Conservation (phyloP, 2,329 filamentous ascomycete species). For the Ploettnerulaceae sp. region DNA sequence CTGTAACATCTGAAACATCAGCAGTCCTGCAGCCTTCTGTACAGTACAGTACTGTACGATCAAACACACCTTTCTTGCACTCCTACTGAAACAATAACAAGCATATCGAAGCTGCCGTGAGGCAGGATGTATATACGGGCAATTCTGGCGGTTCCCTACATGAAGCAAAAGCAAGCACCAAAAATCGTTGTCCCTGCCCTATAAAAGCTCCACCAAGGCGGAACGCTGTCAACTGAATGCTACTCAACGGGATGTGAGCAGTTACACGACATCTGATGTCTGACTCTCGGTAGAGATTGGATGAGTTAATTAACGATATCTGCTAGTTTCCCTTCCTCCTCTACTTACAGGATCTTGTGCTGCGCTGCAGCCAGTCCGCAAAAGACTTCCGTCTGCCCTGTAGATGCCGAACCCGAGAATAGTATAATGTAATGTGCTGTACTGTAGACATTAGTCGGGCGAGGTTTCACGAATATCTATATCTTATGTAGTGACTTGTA, state of each 20-base stretch:
- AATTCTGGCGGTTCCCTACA: conserved; percentile 11
- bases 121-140: conserved; percentile 9
- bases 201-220: conserved; percentile 7
- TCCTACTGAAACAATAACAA: conserved; percentile 16
- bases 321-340: conserved; percentile 2
- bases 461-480: too few relatives aligned
- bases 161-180: conserved; percentile 14
- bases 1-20: too few relatives aligned
- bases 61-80: conserved; percentile 18
- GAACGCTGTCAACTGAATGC: conserved; percentile 5
- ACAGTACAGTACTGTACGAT: too few relatives aligned
- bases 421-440: background rate
- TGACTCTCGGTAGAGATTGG: conserved; percentile 5
- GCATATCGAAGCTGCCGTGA: conserved; percentile 9
- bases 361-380: conserved; percentile 7
- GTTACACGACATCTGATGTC: conserved; percentile 8
- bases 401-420: conserved; percentile 1
- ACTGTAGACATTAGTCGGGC: too few relatives aligned
- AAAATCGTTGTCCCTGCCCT: conserved; percentile 9
- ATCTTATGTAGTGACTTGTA: too few relatives aligned
- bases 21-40: too few relatives aligned
- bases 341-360: conserved; percentile 4
- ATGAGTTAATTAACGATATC: conserved; percentile 5
- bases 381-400: conserved; percentile 3
- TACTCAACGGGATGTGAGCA: conserved; percentile 2